Base-by-base conservation (phyloP, 1,139 yeast genomes). In the Yamadazyma diddensiae region DNA sequence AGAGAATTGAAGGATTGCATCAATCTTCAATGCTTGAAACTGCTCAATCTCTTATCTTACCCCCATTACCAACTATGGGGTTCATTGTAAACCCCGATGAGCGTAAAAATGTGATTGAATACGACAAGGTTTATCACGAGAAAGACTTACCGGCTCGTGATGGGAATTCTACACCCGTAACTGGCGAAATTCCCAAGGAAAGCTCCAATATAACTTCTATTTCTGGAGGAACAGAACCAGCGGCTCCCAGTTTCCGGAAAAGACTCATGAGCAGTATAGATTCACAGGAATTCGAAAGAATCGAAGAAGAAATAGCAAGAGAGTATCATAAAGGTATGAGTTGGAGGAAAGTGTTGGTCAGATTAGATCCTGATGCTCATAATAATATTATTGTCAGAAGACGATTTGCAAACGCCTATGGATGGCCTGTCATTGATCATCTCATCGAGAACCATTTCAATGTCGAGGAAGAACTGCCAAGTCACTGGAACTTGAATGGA, bases 381-480 rank as follows among this genome's bases (percentile, higher is more conserved):
- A 92, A 92, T 52, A 94, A 90, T 49, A 90, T 92, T 30, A 70
- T 86, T 21, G 98, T 92, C 1, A 65, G 99, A 42, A 68, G 99
- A 47, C 63, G 90, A 39, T 92, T 86, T 64, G 81, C 95, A 8
- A 92, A 92, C 62, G 95, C 97, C 0, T 88, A 83, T 59, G 99
- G 99, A 1, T 90, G 97, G 96, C 88, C 86, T 0, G 96, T 88
- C 0, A 70, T 92, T 21, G 85, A 83, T 33, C 97, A 92, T 57
- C 49, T 92, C 42, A 85, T 83, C 16, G 44, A 50, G 8, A 49
- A 49, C 26, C 67, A 61, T 46, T 61, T 61, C 38, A 31, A 30
- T 6, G 46, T 29, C 10, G 47, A 45, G 9, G 28, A 29, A 5
- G 43, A 40, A 20, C 45, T 38, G 8, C 29, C 35, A n/a, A 17